Percentiles rank a stretch among this genome's conserved stretches.
Conservation (phyloP, 805 yeast species). For the Yarrowia bubula region DNA sequence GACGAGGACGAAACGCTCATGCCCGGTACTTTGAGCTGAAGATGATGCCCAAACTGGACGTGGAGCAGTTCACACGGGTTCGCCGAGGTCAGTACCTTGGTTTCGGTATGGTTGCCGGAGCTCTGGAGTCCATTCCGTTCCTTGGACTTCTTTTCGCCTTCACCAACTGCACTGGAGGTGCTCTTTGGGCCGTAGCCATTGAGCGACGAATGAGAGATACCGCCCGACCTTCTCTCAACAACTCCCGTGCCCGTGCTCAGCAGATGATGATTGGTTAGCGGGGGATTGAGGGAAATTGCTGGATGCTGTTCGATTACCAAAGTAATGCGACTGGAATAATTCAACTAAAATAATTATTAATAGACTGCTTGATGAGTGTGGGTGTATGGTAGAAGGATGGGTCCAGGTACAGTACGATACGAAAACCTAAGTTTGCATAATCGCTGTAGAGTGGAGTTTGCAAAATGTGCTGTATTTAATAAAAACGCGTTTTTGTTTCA, state of each 20-base stretch:
- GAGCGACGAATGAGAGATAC: slow-evolving; percentile 30
- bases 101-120: slow-evolving; percentile 41
- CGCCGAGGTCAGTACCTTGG: slow-evolving; percentile 39
- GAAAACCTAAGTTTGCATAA: too few species aligned
- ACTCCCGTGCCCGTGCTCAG: neutral
- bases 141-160: slow-evolving; percentile 40
- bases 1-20: slow-evolving; percentile 53
- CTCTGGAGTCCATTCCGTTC: slow-evolving; percentile 41
- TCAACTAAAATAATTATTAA: neutral
- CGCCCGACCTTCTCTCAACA: slow-evolving; percentile 6
- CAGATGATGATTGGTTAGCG: slow-evolving; percentile 8
- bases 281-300: neutral
- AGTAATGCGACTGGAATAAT: too few species aligned
- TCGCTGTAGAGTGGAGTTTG: too few species aligned
- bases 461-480: too few species aligned
- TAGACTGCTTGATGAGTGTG: neutral
- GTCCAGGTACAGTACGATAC: too few species aligned
- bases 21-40: slow-evolving; percentile 57
- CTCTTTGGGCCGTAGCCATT: slow-evolving; percentile 41
- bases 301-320: neutral
- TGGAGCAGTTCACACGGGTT: slow-evolving; percentile 36
- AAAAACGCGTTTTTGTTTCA: too few species aligned
- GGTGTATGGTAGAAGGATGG: too few species aligned
- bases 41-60: slow-evolving; percentile 48
- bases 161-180: slow-evolving; percentile 42